Percentiles rank a stretch among this genome's conserved stretches.
Evolutionary conservation across 768 basidiomycete species (phyloP).

Genomic region (Melanogaster broomeanus): DNA sequence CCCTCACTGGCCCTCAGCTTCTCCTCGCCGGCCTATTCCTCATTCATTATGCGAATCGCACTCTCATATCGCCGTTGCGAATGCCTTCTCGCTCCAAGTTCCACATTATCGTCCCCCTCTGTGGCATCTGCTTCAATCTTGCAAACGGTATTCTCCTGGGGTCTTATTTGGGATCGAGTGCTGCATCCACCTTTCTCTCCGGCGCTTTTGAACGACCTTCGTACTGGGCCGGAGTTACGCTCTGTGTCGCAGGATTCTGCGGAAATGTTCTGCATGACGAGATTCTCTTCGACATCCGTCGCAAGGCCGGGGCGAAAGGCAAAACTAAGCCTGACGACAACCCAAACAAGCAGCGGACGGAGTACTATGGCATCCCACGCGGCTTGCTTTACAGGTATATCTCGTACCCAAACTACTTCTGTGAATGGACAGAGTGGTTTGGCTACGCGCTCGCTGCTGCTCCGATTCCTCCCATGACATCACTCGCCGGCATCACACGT

Average conservation of each 20-base stretch:
- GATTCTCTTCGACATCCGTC: conserved; percentile 78
- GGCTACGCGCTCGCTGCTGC: conserved; percentile 82
- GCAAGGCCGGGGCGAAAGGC: conserved; percentile 50
- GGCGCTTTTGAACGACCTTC: conserved; percentile 33
- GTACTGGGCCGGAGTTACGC: conserved; percentile 62
- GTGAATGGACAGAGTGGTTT: conserved; percentile 95
- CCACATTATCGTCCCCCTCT: conserved; percentile 63
- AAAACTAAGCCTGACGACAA: conserved; percentile 29
- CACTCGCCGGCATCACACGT: conserved; percentile 42
- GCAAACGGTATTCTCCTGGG: conserved; percentile 74
- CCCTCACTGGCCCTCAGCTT: conserved; percentile 42
- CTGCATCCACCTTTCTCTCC: conserved; percentile 45
- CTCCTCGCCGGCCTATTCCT: conserved; percentile 65
- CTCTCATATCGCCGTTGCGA: conserved; percentile 75
- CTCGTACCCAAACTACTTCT: conserved; percentile 92
- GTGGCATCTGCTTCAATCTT: conserved; percentile 65
- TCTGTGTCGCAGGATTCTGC: conserved; percentile 72
- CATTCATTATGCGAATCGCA: conserved; percentile 82
- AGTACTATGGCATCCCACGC: conserved; percentile 79
- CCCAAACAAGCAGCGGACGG: conserved; percentile 29
- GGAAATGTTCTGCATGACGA: conserved; percentile 91
- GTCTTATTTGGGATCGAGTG: conserved; percentile 63
- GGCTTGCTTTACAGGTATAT: conserved; percentile 75
- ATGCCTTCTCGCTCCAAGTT: conserved; percentile 78
- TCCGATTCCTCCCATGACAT: conserved; percentile 41